Base-by-base conservation (phyloP, 495 filamentous ascomycete genomes). In the Lepidopterella palustris region DNA sequence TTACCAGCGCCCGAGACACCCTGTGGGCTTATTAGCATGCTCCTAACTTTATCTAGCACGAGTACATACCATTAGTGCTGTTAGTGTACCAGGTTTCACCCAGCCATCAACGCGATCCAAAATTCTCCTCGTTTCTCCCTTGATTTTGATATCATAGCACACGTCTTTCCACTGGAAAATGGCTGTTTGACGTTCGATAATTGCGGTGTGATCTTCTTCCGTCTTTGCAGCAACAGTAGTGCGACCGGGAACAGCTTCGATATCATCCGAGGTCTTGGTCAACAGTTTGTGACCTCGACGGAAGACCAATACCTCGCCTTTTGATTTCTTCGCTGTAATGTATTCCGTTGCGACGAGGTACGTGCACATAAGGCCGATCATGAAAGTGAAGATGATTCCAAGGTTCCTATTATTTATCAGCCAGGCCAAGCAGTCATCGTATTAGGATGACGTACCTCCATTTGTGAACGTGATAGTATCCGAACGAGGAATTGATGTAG, bases 41-140 rank as follows among this genome's bases (percentile, higher is more conserved):
- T 42, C 10, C 18, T 18, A 42, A 42, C 3, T 42, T 13, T 18
- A 13, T 42, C 9, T 18, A 2, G 18, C 6, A 42, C 13, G 35
- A 42, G 2, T 15, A 42, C 35, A 15, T 42, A 42, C 35, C 88
- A 92, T 93, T 5, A 95, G 75, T n/a, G 91, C 91, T 0, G 91
- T 95, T 58, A 95, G 68, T 13, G 89, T 95, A 55, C 91, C 91
- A 26, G 91, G 91, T 68, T 92, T 91, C 50, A 95, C 88, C 88
- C 88, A 95, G 26, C 91, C 91, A 66, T 90, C 87, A 5, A 95
- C 86, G 58, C 90, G 76, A 60, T 95, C 83, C 31, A 96, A 78
- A 60, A 96, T 86, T 25, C 87, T 79, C n/a, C 90, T 78, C 24
- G 77, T 73, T 61, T 88, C 82, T 8, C 77, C 77, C 73, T 95